Evolutionary conservation across 2,329 filamentous ascomycete genomes (phyloP).

Genomic region (Ophiostoma himal-ulmi): DNA sequence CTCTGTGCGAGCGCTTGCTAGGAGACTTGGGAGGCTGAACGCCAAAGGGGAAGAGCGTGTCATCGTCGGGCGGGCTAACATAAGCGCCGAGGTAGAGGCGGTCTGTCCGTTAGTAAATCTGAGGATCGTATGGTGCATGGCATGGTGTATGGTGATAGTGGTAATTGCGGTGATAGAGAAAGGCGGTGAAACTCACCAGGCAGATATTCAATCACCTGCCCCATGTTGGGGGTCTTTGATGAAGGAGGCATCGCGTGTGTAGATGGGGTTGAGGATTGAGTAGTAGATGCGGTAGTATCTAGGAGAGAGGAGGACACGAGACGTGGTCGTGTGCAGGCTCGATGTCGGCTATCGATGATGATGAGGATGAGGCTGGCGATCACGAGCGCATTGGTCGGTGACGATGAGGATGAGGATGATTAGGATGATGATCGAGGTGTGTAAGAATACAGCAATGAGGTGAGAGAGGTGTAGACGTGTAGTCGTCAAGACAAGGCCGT

Average conservation of each 20-base stretch:
- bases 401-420: background rate
- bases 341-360: slow-evolving; percentile 5
- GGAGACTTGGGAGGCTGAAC: slow-evolving; percentile 55
- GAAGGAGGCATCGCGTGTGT: slow-evolving; percentile 45
- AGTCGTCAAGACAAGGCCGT: background rate
- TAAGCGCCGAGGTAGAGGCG: slow-evolving; percentile 94
- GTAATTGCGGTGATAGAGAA: background rate
- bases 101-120: slow-evolving; percentile 48
- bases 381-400: slow-evolving; percentile 5
- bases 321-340: background rate
- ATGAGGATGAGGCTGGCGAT: background rate
- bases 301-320: background rate
- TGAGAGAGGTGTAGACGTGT: background rate
- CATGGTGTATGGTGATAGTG: background rate
- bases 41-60: slow-evolving; percentile 82
- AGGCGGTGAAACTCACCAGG: slow-evolving; percentile 58
- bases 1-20: slow-evolving; percentile 67
- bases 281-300: background rate
- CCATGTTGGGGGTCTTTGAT: slow-evolving; percentile 56
- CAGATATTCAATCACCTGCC: slow-evolving; percentile 93
- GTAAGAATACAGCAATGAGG: background rate
- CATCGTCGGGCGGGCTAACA: slow-evolving; percentile 68
- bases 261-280: background rate
- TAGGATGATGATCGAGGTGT: background rate
- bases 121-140: background rate